Evolutionary conservation across 1,284 basidiomycete species (phyloP).

Genomic region (Ustilago hordei): DNA sequence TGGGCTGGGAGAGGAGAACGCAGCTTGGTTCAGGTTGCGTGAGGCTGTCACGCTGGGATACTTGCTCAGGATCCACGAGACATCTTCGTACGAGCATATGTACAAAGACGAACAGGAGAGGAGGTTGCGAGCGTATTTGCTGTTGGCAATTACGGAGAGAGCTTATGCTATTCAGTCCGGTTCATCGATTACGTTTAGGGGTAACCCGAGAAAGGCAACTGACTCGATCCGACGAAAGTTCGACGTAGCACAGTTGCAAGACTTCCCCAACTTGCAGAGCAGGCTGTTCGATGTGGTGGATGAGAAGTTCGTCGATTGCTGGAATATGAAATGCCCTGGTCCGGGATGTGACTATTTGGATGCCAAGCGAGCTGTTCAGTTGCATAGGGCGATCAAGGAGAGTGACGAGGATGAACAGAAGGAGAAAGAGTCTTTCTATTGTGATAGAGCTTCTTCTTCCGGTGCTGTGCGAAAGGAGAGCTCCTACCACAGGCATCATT

Average conservation of each 20-base stretch:
- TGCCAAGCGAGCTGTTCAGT: conserved; percentile 43
- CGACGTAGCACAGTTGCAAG: conserved; percentile 51
- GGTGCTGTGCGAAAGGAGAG: conserved; percentile 17
- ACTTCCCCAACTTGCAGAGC: conserved; percentile 56
- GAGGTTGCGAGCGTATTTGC: conserved; percentile 59
- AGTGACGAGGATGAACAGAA: conserved; percentile 45
- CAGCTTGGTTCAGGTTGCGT: conserved; percentile 59
- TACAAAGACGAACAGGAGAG: conserved; percentile 63
- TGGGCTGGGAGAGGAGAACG: conserved; percentile 55
- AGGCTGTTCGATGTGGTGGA: conserved; percentile 54
- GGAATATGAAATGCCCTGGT: conserved; percentile 58
- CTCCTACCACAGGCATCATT: conserved; percentile 18
- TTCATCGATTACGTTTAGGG: conserved; percentile 53
- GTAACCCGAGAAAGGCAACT: conserved; percentile 56
- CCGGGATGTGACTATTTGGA: conserved; percentile 50
- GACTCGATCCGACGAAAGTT: conserved; percentile 48
- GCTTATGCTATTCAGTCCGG: conserved; percentile 61
- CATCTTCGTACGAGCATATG: conserved; percentile 59
- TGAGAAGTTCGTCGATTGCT: conserved; percentile 65
- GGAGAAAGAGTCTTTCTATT: conserved; percentile 36
- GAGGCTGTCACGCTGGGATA: conserved; percentile 64
- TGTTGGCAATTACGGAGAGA: conserved; percentile 65
- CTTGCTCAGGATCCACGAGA: conserved; percentile 61
- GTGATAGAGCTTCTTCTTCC: conserved; percentile 9
- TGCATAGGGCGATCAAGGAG: conserved; percentile 53